Conservation (phyloP, 1,139 yeast species). For the Hansenula lynferdii region DNA sequence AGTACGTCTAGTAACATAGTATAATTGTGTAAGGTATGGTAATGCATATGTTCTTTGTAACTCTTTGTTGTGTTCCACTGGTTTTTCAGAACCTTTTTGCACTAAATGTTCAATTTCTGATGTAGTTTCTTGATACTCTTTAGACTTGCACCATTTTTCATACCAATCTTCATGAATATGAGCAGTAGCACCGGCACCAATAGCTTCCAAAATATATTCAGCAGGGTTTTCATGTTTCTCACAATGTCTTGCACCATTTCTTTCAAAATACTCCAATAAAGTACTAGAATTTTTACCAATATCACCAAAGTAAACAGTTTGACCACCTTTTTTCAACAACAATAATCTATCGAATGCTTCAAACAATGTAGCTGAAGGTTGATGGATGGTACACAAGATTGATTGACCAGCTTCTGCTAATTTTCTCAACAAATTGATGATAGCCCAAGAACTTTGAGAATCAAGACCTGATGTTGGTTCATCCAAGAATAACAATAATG, state of each 20-base stretch:
- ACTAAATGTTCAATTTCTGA: slow-evolving; percentile 22
- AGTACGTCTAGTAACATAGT: slow-evolving; percentile 26
- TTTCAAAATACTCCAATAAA: slow-evolving; percentile 46
- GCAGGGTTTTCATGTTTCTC: slow-evolving; percentile 48
- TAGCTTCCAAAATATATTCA: slow-evolving; percentile 54
- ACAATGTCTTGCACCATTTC: slow-evolving; percentile 39
- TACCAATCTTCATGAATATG: slow-evolving; percentile 37
- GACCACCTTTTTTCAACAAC: slow-evolving; percentile 39
- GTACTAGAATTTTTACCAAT: slow-evolving; percentile 46
- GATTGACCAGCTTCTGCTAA: slow-evolving; percentile 49
- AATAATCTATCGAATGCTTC: slow-evolving; percentile 37
- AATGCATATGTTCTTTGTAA: slow-evolving; percentile 26
- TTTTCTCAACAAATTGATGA: slow-evolving; percentile 38
- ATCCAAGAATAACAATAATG: slow-evolving; percentile 42
- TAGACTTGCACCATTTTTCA: slow-evolving; percentile 38
- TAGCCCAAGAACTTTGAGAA: slow-evolving; percentile 53
- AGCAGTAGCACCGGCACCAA: slow-evolving; percentile 58
- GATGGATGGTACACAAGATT: slow-evolving; percentile 53
- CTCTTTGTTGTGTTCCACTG: slow-evolving; percentile 1
- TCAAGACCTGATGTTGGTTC: slow-evolving; percentile 53
- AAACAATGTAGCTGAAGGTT: slow-evolving; percentile 53
- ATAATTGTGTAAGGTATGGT: slow-evolving; percentile 28
- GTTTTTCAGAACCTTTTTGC: not conserved
- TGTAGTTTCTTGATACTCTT: slow-evolving; percentile 23
- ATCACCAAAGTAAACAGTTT: slow-evolving; percentile 56